Evolutionary conservation across 1,284 basidiomycete species (phyloP), one percentile per base, ranked within the genome.

Genomic region (Hypsizygus ulmarius): DNA sequence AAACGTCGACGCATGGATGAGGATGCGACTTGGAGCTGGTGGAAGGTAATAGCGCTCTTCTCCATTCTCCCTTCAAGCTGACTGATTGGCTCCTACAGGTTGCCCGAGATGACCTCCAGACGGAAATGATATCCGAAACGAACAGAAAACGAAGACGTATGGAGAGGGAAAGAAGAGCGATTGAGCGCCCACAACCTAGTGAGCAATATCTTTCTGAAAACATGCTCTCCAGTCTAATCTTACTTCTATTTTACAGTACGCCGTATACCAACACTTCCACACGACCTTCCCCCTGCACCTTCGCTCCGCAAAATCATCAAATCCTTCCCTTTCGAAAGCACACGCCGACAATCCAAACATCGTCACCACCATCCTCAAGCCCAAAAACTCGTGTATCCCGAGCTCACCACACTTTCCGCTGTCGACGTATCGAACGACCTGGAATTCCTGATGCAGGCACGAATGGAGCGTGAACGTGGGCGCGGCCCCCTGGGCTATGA

Each of bases 61-160:
- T 30, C 5, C 11, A 19, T 21, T 39, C 18, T 15, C 28, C 11
- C 27, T 35, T 44, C 15, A 41, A 3, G 25, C 21, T 39, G 5
- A 14, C 32, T 40, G 27, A 43, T 44, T 19, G 35, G 18, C 9
- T 48, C 21, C 35, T 42, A 6, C 10, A 89, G 86, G 63, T 81
- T 50, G 72, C 81, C 14, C 74, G 82, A 45, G 84, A 87, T 56
- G 82, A 86, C 39, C 68, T 93, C n/a, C 86, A 93, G 55, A 84
- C 78, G 0, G 80, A 84, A 12, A 87, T 93, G 84, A 83, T 93
- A 44, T 80, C 90, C 0, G 90, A 93, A 55, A 81, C 84, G 11
- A 91, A 88, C 56, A 74, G 89, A 51, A 93, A 93, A 64, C 75
- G 88, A 43, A 74, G 93, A 33, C 77, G 78, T 44, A 65, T 95